A percentile compares a stretch with the other conserved stretches of the same genome.
These are phyloP conservation scores for Pseudogymnoascus sp. DNA, from an alignment of 2,329 filamentous ascomycete species.

Conservation along the genomic window DNA sequence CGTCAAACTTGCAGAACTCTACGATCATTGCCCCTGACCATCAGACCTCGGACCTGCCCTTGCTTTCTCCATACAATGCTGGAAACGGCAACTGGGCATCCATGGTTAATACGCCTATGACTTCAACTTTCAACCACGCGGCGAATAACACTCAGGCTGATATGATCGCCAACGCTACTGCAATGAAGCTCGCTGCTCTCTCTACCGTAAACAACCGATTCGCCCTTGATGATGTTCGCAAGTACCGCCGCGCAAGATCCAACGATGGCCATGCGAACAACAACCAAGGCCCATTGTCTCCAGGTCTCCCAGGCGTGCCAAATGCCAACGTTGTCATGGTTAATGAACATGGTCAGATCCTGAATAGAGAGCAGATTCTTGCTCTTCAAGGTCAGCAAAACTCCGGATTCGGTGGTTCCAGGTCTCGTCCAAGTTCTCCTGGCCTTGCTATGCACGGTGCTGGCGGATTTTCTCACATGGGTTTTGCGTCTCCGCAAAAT, in stretches of 20 bases:
- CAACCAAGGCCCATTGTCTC: conserved; percentile 56
- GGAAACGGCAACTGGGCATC: conserved; percentile 94
- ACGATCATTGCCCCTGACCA: conserved; percentile 69
- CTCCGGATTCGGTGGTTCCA: conserved; percentile 78
- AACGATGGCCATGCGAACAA: conserved; percentile 64
- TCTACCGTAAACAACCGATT: conserved; percentile 98
- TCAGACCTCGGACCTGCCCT: conserved; percentile 61
- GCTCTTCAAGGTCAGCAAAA: conserved; percentile 63
- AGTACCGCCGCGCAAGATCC: conserved; percentile 85
- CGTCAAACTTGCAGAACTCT: conserved; percentile 71
- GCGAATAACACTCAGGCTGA: conserved; percentile 64
- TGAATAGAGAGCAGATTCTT: conserved; percentile 78
- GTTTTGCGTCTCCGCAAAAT: conserved; percentile 81
- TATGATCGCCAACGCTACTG: conserved; percentile 97
- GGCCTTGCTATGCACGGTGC: conserved; percentile 61
- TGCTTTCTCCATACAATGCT: conserved; percentile 75
- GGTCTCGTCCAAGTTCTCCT: conserved; percentile 77
- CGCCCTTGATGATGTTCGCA: conserved; percentile 90
- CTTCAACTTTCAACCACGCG: conserved; percentile 65
- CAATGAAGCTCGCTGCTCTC: conserved; percentile 95
- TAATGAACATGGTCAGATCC: conserved; percentile 82
- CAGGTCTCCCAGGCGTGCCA: conserved; percentile 58
- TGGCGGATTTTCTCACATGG: conserved; percentile 53
- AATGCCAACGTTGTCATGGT: conserved; percentile 84
- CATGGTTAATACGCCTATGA: conserved; percentile 97